Evolutionary conservation across 805 yeast species (phyloP), one percentile per base, ranked within the genome.

Genomic region (Teunomyces cretensis): DNA sequence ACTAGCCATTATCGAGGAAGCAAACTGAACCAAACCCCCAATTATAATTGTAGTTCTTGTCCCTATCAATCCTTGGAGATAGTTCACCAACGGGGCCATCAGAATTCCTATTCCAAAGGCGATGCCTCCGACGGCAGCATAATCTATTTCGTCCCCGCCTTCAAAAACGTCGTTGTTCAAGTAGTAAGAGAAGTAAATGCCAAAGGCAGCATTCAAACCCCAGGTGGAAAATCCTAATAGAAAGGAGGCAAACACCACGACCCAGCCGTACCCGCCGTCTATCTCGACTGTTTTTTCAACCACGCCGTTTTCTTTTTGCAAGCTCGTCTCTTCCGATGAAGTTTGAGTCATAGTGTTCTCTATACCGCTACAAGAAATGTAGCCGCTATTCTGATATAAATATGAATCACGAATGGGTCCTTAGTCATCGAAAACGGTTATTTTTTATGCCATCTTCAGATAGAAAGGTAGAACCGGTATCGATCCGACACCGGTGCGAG

Each of bases 261-360:
- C 80, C 86, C 88, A 82, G 1, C 86, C 88, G 45, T 79, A 75
- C 2, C 89, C 89, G 36, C 81, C 84, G 59, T 85, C 91, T 15
- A 51, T 16, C 8, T 22, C 27, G 5, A 11, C 30, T n/a, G 35
- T 14, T 37, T 37, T 37, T 37, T 24, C 31, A n/a, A n/a, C n/a
- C 9, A 6, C 13, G 9, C 8, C 7, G 11, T 19, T 14, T 9
- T 19, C 27, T 9, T 35, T 35, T 13, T 35, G 17, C 13, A 35
- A 17, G 28, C 28, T 35, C 8, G 38, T 19, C n/a, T 22, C 38
- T 19, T 35, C 38, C 3, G 28, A 19, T 3, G 38, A 11, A 7
- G 28, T 19, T 17, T n/a, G n/a, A 13, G 38, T 16, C 38, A 35
- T 35, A n/a, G 5, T 33, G 9, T 9, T 9, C 6, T 19, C 3